These are phyloP conservation scores for Talinum fruticosum DNA, from an alignment of 148 eudicot species.

Conservation along the genomic window DNA sequence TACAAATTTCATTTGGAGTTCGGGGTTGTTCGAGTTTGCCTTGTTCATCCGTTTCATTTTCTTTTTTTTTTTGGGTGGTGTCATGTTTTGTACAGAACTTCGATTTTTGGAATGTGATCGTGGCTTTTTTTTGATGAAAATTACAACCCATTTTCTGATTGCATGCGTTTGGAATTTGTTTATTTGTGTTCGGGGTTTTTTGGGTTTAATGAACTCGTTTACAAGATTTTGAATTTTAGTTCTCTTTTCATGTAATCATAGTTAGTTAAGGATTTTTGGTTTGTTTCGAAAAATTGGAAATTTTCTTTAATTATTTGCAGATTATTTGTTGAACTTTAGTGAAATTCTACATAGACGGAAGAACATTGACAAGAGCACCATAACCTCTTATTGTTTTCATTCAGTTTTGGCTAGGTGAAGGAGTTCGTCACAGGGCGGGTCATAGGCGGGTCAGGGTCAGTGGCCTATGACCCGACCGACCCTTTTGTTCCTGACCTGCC, in stretches of 20 bases:
- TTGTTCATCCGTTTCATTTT: background rate
- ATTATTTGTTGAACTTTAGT: background rate
- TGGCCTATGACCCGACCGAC: no score
- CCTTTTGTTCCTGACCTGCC: no score
- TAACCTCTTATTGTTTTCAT: no score
- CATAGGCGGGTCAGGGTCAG: no score
- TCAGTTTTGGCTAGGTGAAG: no score
- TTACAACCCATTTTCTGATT: background rate
- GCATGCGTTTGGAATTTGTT: slow-evolving; percentile 5
- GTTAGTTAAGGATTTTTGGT: background rate
- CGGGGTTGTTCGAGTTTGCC: background rate
- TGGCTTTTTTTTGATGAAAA: background rate
- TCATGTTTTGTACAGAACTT: background rate
- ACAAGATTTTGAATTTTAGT: no score
- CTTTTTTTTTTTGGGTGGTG: background rate
- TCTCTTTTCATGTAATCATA: no score
- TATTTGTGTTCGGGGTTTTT: background rate
- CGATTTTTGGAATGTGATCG: background rate
- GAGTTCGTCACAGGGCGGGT: no score
- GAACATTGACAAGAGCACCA: no score
- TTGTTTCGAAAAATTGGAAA: background rate
- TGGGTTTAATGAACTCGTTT: no score
- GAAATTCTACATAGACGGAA: background rate
- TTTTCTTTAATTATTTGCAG: background rate
- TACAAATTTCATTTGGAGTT: background rate